phyloP scores from a whole-genome alignment of 371 early-diverging fungal species.

The Zopfochytrium polystomum region DNA sequence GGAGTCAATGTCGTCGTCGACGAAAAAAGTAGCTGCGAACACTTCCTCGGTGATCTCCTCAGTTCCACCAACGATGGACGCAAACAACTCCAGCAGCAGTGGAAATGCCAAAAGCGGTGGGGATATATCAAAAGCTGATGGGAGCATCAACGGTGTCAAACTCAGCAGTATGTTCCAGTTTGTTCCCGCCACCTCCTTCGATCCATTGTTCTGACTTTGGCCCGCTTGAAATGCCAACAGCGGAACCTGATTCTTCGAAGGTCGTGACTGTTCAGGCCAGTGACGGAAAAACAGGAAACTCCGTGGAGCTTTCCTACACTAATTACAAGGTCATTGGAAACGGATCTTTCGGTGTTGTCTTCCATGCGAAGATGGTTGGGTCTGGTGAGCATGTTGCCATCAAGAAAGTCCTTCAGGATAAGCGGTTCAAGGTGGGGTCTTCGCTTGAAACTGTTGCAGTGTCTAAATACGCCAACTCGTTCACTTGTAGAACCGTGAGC shows the following conservation, averaged over 20 bases:
- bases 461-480: no score
- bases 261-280: slow-evolving; percentile 67
- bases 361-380: slow-evolving; percentile 83
- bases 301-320: slow-evolving; percentile 79
- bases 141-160: slow-evolving; percentile 41
- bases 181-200: no score
- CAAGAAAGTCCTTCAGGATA: slow-evolving; percentile 95
- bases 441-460: no score
- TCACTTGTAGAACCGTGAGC: slow-evolving; percentile 96
- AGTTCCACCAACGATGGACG: no score
- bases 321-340: slow-evolving; percentile 88
- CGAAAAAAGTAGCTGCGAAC: no score
- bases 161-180: slow-evolving; percentile 43
- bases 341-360: slow-evolving; percentile 96
- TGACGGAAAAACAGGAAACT: slow-evolving; percentile 81
- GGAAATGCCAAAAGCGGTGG: no score
- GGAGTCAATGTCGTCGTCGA: no score
- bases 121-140: no score
- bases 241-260: slow-evolving; percentile 47
- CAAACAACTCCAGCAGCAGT: no score
- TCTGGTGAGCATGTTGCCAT: slow-evolving; percentile 82
- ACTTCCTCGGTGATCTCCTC: no score
- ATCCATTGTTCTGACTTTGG: no score
- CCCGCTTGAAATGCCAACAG: no score
- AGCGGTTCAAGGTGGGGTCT: slow-evolving; percentile 96